phyloP scores from a whole-genome alignment of 2,329 filamentous ascomycete species.

The Monosporascus sp. region DNA sequence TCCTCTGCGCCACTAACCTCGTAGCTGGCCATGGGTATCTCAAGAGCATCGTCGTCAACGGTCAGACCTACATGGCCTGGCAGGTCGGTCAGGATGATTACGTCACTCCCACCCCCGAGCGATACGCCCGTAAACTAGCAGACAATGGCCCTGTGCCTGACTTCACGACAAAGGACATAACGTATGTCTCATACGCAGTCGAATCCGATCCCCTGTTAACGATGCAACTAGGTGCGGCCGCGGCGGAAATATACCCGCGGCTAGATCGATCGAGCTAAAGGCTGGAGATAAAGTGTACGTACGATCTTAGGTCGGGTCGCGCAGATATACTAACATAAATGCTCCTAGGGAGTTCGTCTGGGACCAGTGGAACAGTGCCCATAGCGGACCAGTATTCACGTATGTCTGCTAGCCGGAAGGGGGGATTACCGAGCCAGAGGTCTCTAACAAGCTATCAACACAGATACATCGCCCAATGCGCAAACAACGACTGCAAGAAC shows the following conservation, averaged over 20 bases:
- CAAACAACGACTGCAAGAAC: constrained; percentile 21
- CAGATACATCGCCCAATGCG: constrained; percentile 30
- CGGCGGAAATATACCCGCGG: constrained; percentile 11
- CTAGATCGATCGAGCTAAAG: constrained; percentile 11
- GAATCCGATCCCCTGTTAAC: neutral
- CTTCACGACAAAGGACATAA: constrained; percentile 18
- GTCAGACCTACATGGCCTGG: constrained; percentile 1
- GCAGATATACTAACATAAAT: neutral
- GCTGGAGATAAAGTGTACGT: constrained; percentile 15
- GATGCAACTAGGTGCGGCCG: constrained; percentile 8
- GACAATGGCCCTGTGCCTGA: constrained; percentile 19
- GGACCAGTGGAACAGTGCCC: constrained; percentile 29
- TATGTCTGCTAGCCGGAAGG: neutral
- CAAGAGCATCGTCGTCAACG: constrained; percentile 20
- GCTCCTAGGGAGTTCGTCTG: constrained; percentile 10
- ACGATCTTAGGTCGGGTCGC: no score
- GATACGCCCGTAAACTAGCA: constrained; percentile 16
- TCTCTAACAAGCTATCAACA: neutral
- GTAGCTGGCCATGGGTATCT: constrained; percentile 21
- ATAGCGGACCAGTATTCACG: constrained; percentile 29
- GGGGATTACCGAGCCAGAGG: neutral
- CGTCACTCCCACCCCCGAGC: constrained; percentile 17
- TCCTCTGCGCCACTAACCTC: constrained; percentile 13
- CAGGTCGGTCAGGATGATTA: constrained; percentile 11
- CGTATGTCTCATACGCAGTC: constrained; percentile 1